Conservation (phyloP, 192 early-diverging fungal genomes). For the Coemansia sp. region DNA sequence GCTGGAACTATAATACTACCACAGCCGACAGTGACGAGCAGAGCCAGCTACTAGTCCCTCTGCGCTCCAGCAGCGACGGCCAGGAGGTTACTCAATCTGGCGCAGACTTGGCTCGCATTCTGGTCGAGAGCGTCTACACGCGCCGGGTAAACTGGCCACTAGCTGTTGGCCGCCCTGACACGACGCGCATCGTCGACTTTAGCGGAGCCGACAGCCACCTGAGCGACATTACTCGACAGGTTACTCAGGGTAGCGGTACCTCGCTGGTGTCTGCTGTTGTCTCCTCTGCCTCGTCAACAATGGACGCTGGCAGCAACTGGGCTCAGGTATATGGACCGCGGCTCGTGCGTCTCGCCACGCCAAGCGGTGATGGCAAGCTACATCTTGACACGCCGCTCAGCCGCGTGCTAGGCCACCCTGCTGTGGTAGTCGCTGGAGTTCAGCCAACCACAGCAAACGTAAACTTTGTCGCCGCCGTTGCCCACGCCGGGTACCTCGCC, state of each 20-base stretch:
- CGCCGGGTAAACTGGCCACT: constrained; percentile 42
- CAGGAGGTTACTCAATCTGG: constrained; percentile 15
- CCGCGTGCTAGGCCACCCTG: constrained; percentile 83
- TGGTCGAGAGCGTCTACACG: constrained; percentile 34
- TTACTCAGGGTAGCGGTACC: constrained; percentile 87
- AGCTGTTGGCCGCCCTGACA: constrained; percentile 13
- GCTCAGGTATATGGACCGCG: constrained; percentile 77
- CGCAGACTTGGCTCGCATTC: constrained; percentile 19
- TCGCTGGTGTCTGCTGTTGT: constrained; percentile 32
- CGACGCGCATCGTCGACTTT: constrained; percentile 90
- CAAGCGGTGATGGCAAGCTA: constrained; percentile 44
- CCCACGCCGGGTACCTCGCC: constrained; percentile 90
- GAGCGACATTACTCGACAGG: constrained; percentile 78
- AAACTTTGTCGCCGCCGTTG: constrained; percentile 82
- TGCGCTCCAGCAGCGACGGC: constrained; percentile 16
- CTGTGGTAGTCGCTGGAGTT: constrained; percentile 89
- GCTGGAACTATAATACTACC: constrained; percentile 63
- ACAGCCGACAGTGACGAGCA: constrained; percentile 23
- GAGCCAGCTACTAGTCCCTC: not conserved
- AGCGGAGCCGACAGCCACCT: constrained; percentile 85
- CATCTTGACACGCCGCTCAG: constrained; percentile 86
- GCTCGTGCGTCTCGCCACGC: constrained; percentile 60
- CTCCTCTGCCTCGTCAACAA: not conserved
- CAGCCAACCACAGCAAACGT: constrained; percentile 82
- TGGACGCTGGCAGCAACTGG: constrained; percentile 67